These are phyloP conservation scores for Abelmoschus esculentus DNA, from an alignment of 345 rosid genomes.

Conservation along the genomic window DNA sequence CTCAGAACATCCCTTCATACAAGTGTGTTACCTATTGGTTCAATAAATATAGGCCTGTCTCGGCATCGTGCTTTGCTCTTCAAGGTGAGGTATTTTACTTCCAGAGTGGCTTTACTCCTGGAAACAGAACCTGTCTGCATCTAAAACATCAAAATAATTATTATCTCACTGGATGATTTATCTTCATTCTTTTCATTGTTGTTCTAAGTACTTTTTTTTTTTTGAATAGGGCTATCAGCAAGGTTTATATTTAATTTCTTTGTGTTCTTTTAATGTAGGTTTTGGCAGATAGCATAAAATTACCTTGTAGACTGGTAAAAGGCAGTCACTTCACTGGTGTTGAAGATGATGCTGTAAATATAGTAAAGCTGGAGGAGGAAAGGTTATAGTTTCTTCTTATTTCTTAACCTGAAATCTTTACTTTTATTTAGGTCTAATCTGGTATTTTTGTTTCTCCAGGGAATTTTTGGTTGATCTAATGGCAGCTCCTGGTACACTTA, in stretches of 20 bases:
- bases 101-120: too few species aligned
- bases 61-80: constrained; percentile 97
- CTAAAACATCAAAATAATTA: too few species aligned
- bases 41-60: constrained; percentile 74
- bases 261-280: constrained; percentile 49
- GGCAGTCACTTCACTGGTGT: constrained; percentile 98
- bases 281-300: constrained; percentile 66
- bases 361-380: constrained; percentile 75
- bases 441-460: constrained; percentile 47
- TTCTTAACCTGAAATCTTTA: constrained; percentile 10
- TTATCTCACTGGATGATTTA: too few species aligned
- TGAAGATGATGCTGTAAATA: constrained; percentile 96
- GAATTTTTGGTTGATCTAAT: constrained; percentile 99
- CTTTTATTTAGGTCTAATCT: constrained; percentile 20
- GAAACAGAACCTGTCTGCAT: too few species aligned
- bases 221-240: not conserved
- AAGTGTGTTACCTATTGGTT: constrained; percentile 80
- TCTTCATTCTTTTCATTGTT: too few species aligned
- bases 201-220: too few species aligned
- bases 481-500: constrained; percentile 99
- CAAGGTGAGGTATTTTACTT: constrained; percentile 45
- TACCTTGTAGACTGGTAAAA: constrained; percentile 93
- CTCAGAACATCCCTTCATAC: constrained; percentile 69
- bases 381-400: constrained; percentile 50
- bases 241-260: constrained; percentile 9